Evolutionary conservation across 2,329 filamentous ascomycete species (phyloP).

Genomic region (Clarireedia hainanense): DNA sequence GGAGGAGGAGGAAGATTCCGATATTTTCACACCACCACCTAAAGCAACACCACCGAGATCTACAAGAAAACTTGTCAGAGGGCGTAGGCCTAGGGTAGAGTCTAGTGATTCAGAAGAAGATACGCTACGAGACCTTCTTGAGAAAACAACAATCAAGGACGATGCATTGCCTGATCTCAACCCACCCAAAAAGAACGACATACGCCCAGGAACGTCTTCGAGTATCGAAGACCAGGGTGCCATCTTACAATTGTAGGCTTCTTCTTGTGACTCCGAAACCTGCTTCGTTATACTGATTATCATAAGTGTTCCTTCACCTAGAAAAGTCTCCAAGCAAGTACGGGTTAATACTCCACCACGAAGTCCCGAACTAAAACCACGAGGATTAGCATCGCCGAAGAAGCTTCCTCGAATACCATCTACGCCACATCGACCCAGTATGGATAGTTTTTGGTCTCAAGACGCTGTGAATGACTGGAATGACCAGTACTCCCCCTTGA

Average conservation of each 20-base stretch:
- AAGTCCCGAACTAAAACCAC: conserved; percentile 21
- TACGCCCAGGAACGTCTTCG: conserved; percentile 5
- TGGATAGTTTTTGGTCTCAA: conserved; percentile 53
- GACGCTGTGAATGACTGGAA: conserved; percentile 56
- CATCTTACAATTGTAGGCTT: conserved; percentile 5
- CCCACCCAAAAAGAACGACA: conserved; percentile 6
- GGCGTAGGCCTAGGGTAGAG: conserved; percentile 10
- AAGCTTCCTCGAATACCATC: conserved; percentile 39
- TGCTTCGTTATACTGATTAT: conserved; percentile 1
- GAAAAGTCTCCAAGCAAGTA: conserved; percentile 16
- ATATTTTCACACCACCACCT: conserved; percentile 17
- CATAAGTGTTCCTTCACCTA: conserved; percentile 20
- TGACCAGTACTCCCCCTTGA: conserved; percentile 49
- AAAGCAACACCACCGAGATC: conserved; percentile 20
- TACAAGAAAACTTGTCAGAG: conserved; percentile 21
- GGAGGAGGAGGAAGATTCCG: conserved; percentile 20
- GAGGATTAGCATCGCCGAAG: conserved; percentile 21
- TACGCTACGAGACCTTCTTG: not conserved
- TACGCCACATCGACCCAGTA: conserved; percentile 44
- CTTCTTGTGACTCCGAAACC: not conserved
- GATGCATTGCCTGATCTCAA: conserved; percentile 10
- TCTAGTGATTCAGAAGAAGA: conserved; percentile 9
- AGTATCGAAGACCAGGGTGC: conserved; percentile 5
- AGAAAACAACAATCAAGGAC: conserved; percentile 7
- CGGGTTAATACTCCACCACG: conserved; percentile 23